Base-by-base conservation (phyloP, 371 early-diverging fungal genomes). In the Rhizopus delemar region DNA sequence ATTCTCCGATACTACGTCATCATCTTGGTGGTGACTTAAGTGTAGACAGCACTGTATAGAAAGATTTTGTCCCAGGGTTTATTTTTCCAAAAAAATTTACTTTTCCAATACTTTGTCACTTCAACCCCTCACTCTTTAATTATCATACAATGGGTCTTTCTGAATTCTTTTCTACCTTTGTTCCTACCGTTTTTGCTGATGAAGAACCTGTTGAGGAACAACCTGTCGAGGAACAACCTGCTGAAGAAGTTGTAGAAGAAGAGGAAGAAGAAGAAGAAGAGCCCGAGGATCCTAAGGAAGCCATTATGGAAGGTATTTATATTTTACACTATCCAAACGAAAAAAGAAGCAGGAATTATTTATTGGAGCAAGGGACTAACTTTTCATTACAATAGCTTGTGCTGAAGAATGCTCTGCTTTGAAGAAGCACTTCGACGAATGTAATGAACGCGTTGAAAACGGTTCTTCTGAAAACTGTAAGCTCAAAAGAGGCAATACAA, bases 391-490 rank as follows among this genome's bases (percentile, higher is more conserved):
- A 39, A 29, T 60, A 82, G 82, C 57, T 51, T 82, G 83, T 63
- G 60, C 75, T 45, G 65, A 76, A 41, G 60, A 75, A 58, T 82
- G 80, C 59, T 56, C 74, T 59, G 62, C 66, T 15, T 66, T 80
- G 48, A 80, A 80, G 75, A 62, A 80, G 38, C 83, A 82, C 63
- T 69, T 82, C 41, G 83, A 82, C 39, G 80, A 80, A 57, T 82
- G 83, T 66, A 76, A 80, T 48, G 80, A 75, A 52, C 83, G 83
- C 65, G 83, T 82, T 9, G 83, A 80, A 52, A 75, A 80, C 52
- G 83, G 83, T 51, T 80, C 83, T 41, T 58, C 63, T 32, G 80
- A 79, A 55, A 76, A 79, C 73, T 79, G 80, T 79, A 79, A 53
- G 71, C 61, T 49, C 22, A 22, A 22, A 22, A 38, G 28, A 5